A percentile compares a stretch with the other conserved stretches of the same genome.
These are phyloP conservation scores for Penicillium goetzii DNA, from an alignment of 495 filamentous ascomycete species.

Conservation along the genomic window DNA sequence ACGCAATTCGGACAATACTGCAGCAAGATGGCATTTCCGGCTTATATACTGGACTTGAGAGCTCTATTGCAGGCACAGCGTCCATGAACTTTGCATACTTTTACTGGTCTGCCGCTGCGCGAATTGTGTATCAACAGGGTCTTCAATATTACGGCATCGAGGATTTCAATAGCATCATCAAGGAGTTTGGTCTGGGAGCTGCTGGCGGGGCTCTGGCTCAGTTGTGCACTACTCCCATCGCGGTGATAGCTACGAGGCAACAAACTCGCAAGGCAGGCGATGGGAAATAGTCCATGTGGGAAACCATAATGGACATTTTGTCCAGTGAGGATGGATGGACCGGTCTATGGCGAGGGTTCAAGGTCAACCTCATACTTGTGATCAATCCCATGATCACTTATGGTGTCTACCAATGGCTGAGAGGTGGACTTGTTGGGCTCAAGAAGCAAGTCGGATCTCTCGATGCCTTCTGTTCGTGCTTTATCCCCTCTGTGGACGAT, in stretches of 20 bases:
- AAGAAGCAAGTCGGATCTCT: slow-evolving; percentile 67
- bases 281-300: slow-evolving; percentile 75
- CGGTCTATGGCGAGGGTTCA: slow-evolving; percentile 68
- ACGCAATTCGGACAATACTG: slow-evolving; percentile 12
- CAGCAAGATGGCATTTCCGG: slow-evolving; percentile 20
- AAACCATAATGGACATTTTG: slow-evolving; percentile 78
- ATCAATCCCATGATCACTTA: slow-evolving; percentile 95
- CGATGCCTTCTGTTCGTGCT: slow-evolving; percentile 77
- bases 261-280: slow-evolving; percentile 71
- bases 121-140: slow-evolving; percentile 8
- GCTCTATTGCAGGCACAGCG: slow-evolving; percentile 22
- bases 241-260: slow-evolving; percentile 87
- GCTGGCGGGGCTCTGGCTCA: slow-evolving; percentile 83
- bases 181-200: slow-evolving; percentile 65
- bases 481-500: not conserved
- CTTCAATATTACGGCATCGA: slow-evolving; percentile 5
- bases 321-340: slow-evolving; percentile 77
- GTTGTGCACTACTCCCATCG: slow-evolving; percentile 85
- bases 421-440: slow-evolving; percentile 68
- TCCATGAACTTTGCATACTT: slow-evolving; percentile 31
- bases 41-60: slow-evolving; percentile 19
- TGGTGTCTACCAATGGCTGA: slow-evolving; percentile 82
- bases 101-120: slow-evolving; percentile 22
- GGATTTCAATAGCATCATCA: slow-evolving; percentile 18
- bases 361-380: slow-evolving; percentile 58